phyloP scores from a whole-genome alignment of 441 rosid species.

The Arabidopsis lyrata region DNA sequence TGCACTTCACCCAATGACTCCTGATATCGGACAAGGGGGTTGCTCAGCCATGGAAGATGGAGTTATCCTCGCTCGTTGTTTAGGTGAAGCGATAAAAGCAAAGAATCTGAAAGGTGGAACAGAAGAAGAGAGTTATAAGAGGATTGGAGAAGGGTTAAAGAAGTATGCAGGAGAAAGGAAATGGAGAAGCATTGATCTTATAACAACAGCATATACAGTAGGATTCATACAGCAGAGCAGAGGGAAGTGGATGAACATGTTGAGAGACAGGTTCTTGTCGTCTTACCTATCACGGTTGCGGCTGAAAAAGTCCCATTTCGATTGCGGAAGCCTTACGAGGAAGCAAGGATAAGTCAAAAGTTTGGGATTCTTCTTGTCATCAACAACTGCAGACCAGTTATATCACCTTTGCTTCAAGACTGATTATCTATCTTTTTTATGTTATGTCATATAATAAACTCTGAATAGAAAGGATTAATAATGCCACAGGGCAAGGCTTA shows the following conservation, averaged over 20 bases:
- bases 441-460: too few species aligned
- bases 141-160: conserved; percentile 57
- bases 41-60: conserved; percentile 76
- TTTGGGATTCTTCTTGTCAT: neutral
- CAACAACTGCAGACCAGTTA: too few species aligned
- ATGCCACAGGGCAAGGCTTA: conserved; percentile 46
- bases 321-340: conserved; percentile 56
- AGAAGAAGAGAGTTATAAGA: conserved; percentile 40
- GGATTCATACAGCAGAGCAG: conserved; percentile 63
- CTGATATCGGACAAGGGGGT: conserved; percentile 77
- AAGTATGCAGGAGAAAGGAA: conserved; percentile 65
- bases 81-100: conserved; percentile 51
- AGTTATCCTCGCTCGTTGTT: conserved; percentile 65
- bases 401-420: too few species aligned
- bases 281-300: conserved; percentile 46
- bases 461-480: too few species aligned
- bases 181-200: conserved; percentile 81
- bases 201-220: conserved; percentile 54
- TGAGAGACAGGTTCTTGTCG: conserved; percentile 55
- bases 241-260: conserved; percentile 51
- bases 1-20: conserved; percentile 86
- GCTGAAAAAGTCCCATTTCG: conserved; percentile 48
- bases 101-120: conserved; percentile 16
- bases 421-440: too few species aligned
- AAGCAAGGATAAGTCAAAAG: conserved; percentile 1